Evolutionary conservation across 2,329 filamentous ascomycete genomes (phyloP), one percentile per base, ranked within the genome.

Genomic region (Endoconidiophora polonica): DNA sequence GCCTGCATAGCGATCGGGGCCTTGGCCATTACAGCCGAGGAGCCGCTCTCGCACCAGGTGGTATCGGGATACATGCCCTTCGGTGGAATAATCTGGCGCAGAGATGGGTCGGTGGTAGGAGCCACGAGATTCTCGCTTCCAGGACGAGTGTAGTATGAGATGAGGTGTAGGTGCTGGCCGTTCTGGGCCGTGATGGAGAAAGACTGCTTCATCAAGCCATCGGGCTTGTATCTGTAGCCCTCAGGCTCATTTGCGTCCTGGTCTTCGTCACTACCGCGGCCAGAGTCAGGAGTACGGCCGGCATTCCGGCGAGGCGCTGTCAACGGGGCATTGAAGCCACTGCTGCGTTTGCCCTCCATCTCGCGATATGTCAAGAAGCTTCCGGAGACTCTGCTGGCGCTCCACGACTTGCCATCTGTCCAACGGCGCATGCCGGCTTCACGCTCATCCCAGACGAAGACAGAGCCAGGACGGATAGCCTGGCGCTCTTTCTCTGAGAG

Each of bases 341-440:
- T 86, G 49, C 88, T 88, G 55, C 91, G 77, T 72, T 96, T 96
- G 64, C 91, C 91, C 66, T 98, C 91, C 91, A 98, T 98, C 63
- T 98, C 91, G 38, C 91, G 76, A 62, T 98, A 98, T 5, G 91
- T 96, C 54, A 98, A 67, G 63, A 98, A 98, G 68, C 91, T 96
- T 47, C 91, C 91, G 0, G 90, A 96, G 0, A 98, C 91, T 55
- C 91, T 79, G 67, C 90, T 96, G 33, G 91, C 91, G 61, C 90
- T 96, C 91, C 91, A 98, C 36, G 90, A 96, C 65, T 98, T 98
- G 51, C 91, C 91, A 59, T 98, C 91, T 0, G 91, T 98, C 91
- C 91, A 98, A 65, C 91, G 74, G 60, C 91, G 77, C 91, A 98
- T 98, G 57, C 91, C 91, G 9, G 91, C 91, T 69, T 98, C 91